Evolutionary conservation across 2,329 filamentous ascomycete species (phyloP).

Genomic region (Colletotrichum agaves): DNA sequence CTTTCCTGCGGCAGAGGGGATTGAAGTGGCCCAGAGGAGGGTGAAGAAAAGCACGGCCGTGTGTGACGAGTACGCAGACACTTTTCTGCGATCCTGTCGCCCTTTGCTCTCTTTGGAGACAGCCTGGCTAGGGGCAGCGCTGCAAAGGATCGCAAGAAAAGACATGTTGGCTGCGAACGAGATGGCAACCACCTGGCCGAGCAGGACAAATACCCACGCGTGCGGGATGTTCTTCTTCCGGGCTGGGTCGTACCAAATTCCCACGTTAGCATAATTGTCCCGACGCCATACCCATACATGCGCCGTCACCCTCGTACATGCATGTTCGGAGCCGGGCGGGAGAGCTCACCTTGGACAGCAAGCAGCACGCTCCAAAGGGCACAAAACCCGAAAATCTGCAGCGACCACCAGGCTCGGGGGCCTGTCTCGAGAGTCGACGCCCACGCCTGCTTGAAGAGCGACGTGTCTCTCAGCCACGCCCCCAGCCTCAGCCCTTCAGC

Average conservation of each 20-base stretch:
- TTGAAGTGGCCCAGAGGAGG: conserved; percentile 33
- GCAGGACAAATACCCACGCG: conserved; percentile 43
- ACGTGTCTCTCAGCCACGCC: conserved; percentile 43
- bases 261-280: background rate
- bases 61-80: conserved; percentile 19
- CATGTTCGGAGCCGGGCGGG: background rate
- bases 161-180: conserved; percentile 43
- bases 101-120: background rate
- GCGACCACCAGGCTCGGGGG: conserved; percentile 42
- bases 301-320: background rate
- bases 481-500: conserved; percentile 36
- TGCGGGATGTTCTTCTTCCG: conserved; percentile 37
- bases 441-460: conserved; percentile 44
- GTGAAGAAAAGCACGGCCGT: conserved; percentile 33
- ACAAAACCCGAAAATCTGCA: conserved; percentile 44
- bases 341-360: conserved; percentile 40
- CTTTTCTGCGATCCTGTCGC: background rate
- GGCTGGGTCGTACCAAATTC: conserved; percentile 15
- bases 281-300: background rate
- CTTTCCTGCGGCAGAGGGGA: conserved; percentile 29
- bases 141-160: conserved; percentile 41
- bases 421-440: conserved; percentile 41
- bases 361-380: conserved; percentile 44
- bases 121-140: background rate
- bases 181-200: conserved; percentile 43